A percentile compares a stretch with the other conserved stretches of the same genome.
These are phyloP conservation scores for Diaporthe vaccinii DNA, from an alignment of 2,329 filamentous ascomycete genomes.

Conservation along the genomic window DNA sequence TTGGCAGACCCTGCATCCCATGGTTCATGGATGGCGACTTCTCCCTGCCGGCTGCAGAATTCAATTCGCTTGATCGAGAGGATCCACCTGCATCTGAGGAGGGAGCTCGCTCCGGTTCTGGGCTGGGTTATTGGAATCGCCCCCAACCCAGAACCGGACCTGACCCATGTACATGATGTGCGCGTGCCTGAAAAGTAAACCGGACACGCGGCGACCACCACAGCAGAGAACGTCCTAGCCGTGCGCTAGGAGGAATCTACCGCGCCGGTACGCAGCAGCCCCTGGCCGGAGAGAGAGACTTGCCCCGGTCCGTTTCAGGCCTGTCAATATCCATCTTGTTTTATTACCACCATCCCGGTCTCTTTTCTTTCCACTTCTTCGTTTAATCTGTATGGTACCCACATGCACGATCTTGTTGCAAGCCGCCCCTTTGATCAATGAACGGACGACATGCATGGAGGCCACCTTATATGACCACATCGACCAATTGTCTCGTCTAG, in stretches of 20 bases:
- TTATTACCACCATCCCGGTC: conserved; percentile 35
- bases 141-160: conserved; percentile 31
- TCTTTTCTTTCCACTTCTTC: conserved; percentile 32
- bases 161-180: conserved; percentile 30
- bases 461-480: conserved; percentile 36
- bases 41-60: conserved; percentile 36
- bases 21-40: conserved; percentile 30
- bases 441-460: conserved; percentile 36
- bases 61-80: conserved; percentile 32
- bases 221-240: conserved; percentile 13
- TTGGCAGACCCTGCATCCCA: conserved; percentile 35
- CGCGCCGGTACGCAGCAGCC: conserved; percentile 13
- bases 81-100: conserved; percentile 33
- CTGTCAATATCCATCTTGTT: conserved; percentile 39
- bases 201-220: conserved; percentile 10
- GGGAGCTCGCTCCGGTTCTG: conserved; percentile 21
- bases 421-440: conserved; percentile 39
- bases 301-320: conserved; percentile 35
- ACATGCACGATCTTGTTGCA: conserved; percentile 35
- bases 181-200: conserved; percentile 23
- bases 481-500: conserved; percentile 35
- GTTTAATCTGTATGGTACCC: conserved; percentile 29
- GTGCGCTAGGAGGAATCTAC: conserved; percentile 30
- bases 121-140: conserved; percentile 27
- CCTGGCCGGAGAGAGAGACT: conserved; percentile 13